A percentile compares a stretch with the other conserved stretches of the same genome.
phyloP scores from a whole-genome alignment of 305 asterid genomes.

The Solanum hybrid region DNA sequence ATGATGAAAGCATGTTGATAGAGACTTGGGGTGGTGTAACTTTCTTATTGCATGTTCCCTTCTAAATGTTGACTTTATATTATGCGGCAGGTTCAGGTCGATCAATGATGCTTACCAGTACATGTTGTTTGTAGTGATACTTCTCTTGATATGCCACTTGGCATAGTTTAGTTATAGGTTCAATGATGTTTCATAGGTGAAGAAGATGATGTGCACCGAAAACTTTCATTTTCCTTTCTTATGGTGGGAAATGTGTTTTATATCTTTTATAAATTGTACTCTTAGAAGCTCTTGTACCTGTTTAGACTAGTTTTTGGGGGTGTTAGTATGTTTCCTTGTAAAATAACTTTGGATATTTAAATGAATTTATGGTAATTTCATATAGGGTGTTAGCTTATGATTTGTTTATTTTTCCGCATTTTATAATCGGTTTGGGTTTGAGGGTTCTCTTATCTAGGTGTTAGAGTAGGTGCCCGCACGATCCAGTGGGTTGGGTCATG shows the following conservation, averaged over 20 bases:
- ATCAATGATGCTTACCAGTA: neutral
- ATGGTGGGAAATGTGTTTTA: neutral
- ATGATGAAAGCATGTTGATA: neutral
- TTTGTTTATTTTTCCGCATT: neutral
- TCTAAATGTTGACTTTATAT: neutral
- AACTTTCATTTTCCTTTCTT: neutral
- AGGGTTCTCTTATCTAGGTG: neutral
- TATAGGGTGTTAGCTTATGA: neutral
- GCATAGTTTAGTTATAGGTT: neutral
- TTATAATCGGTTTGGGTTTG: neutral
- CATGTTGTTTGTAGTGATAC: neutral
- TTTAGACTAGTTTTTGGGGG: neutral
- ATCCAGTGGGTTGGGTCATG: neutral
- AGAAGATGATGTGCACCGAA: neutral
- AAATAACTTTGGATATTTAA: neutral
- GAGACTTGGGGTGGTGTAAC: neutral
- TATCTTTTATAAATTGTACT: neutral
- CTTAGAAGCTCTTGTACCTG: neutral
- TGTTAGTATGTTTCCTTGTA: neutral
- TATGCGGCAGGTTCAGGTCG: neutral
- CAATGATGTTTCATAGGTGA: neutral
- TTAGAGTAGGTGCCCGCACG: neutral
- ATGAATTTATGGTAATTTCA: neutral
- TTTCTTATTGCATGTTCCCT: neutral
- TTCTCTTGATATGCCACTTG: neutral